Evolutionary conservation across 163 green algal species (phyloP).

Genomic region (Chlamydomonas reinhardtii): DNA sequence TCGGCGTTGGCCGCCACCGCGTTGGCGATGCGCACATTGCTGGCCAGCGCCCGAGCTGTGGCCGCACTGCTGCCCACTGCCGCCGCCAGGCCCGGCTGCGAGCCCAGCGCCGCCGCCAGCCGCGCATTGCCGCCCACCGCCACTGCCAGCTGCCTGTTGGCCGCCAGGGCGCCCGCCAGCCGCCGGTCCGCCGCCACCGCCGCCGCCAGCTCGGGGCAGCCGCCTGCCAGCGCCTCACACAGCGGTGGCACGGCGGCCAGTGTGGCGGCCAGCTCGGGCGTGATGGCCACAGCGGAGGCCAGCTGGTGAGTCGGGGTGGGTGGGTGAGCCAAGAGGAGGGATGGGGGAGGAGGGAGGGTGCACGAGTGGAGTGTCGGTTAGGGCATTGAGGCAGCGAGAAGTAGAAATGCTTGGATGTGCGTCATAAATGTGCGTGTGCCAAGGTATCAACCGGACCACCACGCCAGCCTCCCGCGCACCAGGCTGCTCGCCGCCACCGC

Average conservation of each 20-base stretch:
- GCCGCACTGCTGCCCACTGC: background rate
- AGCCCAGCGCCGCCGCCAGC: background rate
- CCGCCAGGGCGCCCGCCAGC: background rate
- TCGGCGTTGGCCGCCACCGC: background rate
- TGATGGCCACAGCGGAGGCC: background rate
- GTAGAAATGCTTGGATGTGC: no score
- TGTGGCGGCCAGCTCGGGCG: background rate
- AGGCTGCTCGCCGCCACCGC: background rate
- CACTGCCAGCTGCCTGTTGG: background rate
- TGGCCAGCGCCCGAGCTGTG: background rate
- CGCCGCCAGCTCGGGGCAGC: background rate
- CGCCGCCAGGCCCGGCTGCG: background rate
- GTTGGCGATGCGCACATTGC: constrained; percentile 5
- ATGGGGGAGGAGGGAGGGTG: background rate
- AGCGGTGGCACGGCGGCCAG: background rate
- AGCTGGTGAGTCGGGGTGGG: background rate
- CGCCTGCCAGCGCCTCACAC: background rate
- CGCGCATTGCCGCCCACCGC: constrained; percentile 6
- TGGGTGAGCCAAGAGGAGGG: background rate
- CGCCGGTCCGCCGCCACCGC: background rate
- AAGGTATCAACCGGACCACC: no score
- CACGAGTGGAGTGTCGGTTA: no score
- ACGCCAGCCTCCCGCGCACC: background rate
- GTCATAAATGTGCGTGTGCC: no score
- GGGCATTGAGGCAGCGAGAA: no score